Percentiles rank a stretch among this genome's conserved stretches.
Conservation (phyloP, 2,329 filamentous ascomycete genomes). For the Aurifilum marmelostoma region DNA sequence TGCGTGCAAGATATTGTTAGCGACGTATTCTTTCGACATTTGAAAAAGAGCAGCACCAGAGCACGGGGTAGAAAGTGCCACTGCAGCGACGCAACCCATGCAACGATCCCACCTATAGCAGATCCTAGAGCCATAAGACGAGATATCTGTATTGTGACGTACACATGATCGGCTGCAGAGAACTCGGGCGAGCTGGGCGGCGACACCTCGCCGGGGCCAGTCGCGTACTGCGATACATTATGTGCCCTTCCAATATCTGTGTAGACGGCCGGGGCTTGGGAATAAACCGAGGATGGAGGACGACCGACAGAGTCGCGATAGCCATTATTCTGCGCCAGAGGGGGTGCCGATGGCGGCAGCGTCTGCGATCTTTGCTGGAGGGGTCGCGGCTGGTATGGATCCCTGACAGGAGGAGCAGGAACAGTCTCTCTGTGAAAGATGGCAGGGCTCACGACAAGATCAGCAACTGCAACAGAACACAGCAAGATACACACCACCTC, state of each 20-base stretch:
- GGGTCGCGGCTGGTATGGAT: constrained; percentile 17
- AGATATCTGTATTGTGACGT: constrained; percentile 38
- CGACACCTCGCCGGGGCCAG: constrained; percentile 47
- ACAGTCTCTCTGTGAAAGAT: constrained; percentile 8
- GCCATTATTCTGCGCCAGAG: constrained; percentile 6
- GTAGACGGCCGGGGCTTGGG: constrained; percentile 53
- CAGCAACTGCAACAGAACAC: too few relatives aligned
- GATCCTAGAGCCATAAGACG: neutral
- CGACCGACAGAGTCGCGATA: constrained; percentile 36
- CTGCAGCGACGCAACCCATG: too few relatives aligned
- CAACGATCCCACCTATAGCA: too few relatives aligned
- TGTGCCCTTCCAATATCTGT: constrained; percentile 39
- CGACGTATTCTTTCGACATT: neutral
- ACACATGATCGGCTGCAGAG: constrained; percentile 43
- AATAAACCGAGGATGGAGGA: constrained; percentile 65
- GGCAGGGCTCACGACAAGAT: too few relatives aligned
- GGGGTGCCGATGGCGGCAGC: constrained; percentile 11
- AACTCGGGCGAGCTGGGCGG: constrained; percentile 62
- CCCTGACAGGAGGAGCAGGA: neutral
- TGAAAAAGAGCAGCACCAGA: neutral
- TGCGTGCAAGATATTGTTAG: constrained; percentile 29
- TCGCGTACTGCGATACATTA: constrained; percentile 24
- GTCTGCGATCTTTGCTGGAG: constrained; percentile 21
- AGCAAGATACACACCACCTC: neutral
- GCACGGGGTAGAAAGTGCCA: neutral